These are phyloP conservation scores for Penicillium bialowiezense DNA, from an alignment of 495 filamentous ascomycete genomes.

Conservation along the genomic window DNA sequence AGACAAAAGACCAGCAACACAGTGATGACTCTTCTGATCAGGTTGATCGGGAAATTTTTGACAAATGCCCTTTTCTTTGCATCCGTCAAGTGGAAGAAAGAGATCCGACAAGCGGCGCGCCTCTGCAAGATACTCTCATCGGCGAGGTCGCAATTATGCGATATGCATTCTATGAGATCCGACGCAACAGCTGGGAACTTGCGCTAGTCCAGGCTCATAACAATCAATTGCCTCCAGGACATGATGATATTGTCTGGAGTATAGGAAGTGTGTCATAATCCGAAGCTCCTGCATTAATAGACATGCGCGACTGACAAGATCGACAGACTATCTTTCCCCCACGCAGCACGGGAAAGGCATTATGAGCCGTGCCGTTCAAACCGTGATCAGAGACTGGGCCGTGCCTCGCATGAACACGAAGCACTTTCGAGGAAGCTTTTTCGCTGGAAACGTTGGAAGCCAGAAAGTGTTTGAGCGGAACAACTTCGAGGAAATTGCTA, in stretches of 20 bases:
- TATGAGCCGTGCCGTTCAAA: conserved; percentile 21
- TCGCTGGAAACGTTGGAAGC: conserved; percentile 24
- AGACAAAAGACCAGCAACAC: not conserved
- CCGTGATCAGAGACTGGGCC: conserved; percentile 23
- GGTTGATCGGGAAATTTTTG: conserved; percentile 3
- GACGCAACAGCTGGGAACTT: conserved; percentile 11
- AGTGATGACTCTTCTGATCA: not conserved
- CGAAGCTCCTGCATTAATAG: not conserved
- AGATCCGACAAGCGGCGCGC: conserved; percentile 5
- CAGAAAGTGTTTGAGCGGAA: conserved; percentile 23
- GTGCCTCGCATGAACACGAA: conserved; percentile 27
- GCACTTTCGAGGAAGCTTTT: conserved; percentile 12
- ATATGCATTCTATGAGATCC: conserved; percentile 25
- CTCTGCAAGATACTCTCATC: conserved; percentile 16
- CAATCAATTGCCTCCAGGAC: conserved; percentile 14
- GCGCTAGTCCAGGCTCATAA: conserved; percentile 15
- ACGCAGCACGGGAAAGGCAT: conserved; percentile 24
- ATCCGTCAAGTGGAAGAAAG: conserved; percentile 22
- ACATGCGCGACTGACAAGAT: no score
- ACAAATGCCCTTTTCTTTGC: conserved; percentile 22
- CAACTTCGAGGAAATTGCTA: conserved; percentile 14
- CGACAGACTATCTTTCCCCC: conserved; percentile 24
- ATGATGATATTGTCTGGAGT: conserved; percentile 21
- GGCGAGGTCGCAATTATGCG: conserved; percentile 19
- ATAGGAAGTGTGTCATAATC: conserved; percentile 16